Evolutionary conservation across 164 flowering plant genomes (phyloP), one percentile per base, ranked within the genome.

Genomic region (Aristolochia contorta): DNA sequence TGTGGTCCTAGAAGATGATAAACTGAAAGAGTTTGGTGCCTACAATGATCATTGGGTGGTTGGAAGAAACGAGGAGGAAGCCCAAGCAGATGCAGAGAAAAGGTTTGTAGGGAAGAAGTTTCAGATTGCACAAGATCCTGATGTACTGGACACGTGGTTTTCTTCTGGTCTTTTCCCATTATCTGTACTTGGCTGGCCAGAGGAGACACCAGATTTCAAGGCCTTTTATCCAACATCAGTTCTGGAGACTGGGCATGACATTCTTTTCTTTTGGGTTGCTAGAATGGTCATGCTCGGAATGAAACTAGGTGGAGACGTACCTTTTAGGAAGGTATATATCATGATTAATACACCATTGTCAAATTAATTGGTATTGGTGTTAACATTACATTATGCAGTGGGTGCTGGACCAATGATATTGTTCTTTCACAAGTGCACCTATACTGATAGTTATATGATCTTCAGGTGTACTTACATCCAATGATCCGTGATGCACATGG

Each of bases 401-500:
- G 53, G 54, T 50, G 21, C 22, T 19, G 22, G 1, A 9, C 21
- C 0, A 19, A 50, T 50, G 22, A 50, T 20, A 12, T 50, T n/a
- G 22, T 22, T 50, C 12, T 22, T n/a, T 50, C 20, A 50, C 20
- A 50, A 3, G 4, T 50, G 21, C 22, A 33, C 1, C 37, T 16
- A 18, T n/a, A 22, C 54, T 59, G 62, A 43, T 59, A 45, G 50
- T 14, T 47, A 23, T 20, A 20, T 37, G 22, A 25, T 48, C 27
- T 79, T 67, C 77, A 93, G 99, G 85, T 93, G 58, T 93, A 90
- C 71, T 75, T 93, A 70, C 99, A 93, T 66, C 97, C 99, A 12
- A 90, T 93, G 94, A 75, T 93, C 65, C 94, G 99, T 63, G 99
- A 93, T 84, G 97, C 99, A 53, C 97, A 86, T 76, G 99, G 99